phyloP scores from a whole-genome alignment of 176 grass and related monocot genomes.

The Oryza officinalis region DNA sequence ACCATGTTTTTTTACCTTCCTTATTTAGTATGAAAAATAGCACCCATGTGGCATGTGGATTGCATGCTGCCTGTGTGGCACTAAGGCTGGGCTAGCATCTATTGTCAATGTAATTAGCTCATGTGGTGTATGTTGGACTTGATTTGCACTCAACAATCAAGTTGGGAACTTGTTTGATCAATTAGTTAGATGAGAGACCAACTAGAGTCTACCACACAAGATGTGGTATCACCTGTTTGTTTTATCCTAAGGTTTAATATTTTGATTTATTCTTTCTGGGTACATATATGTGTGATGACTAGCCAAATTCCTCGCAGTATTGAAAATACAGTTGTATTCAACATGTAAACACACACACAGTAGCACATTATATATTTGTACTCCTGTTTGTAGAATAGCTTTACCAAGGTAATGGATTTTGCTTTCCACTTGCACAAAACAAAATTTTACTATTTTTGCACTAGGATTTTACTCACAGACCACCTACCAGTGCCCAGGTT shows the following conservation, averaged over 20 bases:
- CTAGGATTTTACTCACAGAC: not conserved
- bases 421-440: not conserved
- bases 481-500: not conserved
- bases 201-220: not conserved
- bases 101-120: no score
- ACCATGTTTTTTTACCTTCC: no score
- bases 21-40: no score
- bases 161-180: not conserved
- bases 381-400: not conserved
- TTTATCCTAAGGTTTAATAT: not conserved
- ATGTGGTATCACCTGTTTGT: not conserved
- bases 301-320: not conserved
- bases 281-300: not conserved
- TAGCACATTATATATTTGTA: not conserved
- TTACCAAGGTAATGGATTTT: not conserved
- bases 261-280: not conserved
- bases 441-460: not conserved
- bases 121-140: no score
- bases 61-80: no score
- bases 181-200: not conserved
- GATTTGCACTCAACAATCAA: not conserved
- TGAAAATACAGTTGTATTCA: not conserved
- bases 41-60: no score
- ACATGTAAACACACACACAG: not conserved
- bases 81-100: no score